Evolutionary conservation across 331 rosid genomes (phyloP), one percentile per base, ranked within the genome.

Genomic region (Erythrophleum ivorense): DNA sequence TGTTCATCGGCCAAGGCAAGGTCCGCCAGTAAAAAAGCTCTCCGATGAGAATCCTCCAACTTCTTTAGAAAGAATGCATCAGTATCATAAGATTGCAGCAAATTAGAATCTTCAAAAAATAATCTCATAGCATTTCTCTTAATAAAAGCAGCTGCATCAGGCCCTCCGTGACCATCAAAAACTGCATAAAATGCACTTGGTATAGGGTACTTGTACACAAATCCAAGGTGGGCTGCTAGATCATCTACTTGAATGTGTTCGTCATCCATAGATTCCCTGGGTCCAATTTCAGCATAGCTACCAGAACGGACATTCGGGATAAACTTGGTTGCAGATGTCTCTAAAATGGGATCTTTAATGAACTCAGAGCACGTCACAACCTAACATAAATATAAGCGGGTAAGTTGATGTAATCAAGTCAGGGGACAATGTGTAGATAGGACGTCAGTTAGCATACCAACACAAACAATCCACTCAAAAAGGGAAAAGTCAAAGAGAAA

Each of bases 131-230:
- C 97, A 85, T 93, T 84, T 83, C 86, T 90, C 88, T 93, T 93
- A 64, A 95, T 77, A 86, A 87, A 95, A 29, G 92, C 67, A 72
- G 99, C 98, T 34, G 98, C 99, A 13, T 88, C 91, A 53, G 97
- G 92, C 19, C 99, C 99, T 29, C 91, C 98, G 49, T 95, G 99
- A 45, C 99, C 99, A 68, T 95, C 99, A 80, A 95, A 91, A 65
- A 95, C 91, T 2, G 94, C 99, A 88, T 95, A 95, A 82, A 95
- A 95, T 1, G 97, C 91, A 81, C 91, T 83, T 0, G 92, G 94
- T 75, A 82, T 75, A 1, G 91, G 86, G 53, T 38, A 86, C 70
- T 86, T 84, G 80, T 82, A 87, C 80, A 86, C 77, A 87, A 90
- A 75, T 76, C 91, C 90, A 66, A 89, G 87, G 74, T 88, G 91